Conservation (phyloP, 1,284 basidiomycete genomes). For the Exsudoporus floridanus region DNA sequence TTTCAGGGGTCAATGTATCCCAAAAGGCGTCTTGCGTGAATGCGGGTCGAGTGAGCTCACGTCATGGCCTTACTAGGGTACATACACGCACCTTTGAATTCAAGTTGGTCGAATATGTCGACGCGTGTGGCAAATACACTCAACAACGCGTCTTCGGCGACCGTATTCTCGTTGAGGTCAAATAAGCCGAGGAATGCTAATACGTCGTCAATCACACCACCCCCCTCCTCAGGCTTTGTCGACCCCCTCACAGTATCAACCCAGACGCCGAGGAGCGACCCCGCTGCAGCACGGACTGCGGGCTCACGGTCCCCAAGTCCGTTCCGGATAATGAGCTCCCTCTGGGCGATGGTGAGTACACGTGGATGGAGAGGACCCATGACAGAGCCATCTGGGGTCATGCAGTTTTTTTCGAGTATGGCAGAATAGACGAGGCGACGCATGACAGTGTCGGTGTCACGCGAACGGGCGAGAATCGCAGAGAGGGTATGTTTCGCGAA, state of each 20-base stretch:
- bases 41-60: background rate
- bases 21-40: constrained; percentile 66
- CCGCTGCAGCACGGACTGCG: constrained; percentile 77
- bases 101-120: constrained; percentile 63
- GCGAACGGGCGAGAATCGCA: constrained; percentile 74
- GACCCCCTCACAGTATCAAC: constrained; percentile 61
- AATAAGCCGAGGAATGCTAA: constrained; percentile 62
- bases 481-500: constrained; percentile 62
- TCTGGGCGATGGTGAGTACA: constrained; percentile 70
- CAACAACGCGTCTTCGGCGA: constrained; percentile 67
- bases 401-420: constrained; percentile 45
- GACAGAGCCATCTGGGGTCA: constrained; percentile 22
- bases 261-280: constrained; percentile 77
- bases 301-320: constrained; percentile 89
- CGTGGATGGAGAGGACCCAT: constrained; percentile 66
- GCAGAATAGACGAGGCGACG: constrained; percentile 81
- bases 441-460: constrained; percentile 83
- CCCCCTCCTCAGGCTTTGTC: constrained; percentile 43
- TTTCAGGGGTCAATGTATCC: constrained; percentile 75
- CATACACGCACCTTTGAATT: constrained; percentile 67
- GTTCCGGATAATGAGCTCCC: constrained; percentile 76
- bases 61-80: background rate
- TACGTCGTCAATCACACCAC: constrained; percentile 48
- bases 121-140: constrained; percentile 61
- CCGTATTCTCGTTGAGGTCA: constrained; percentile 57